Conservation (phyloP, 164 flowering plant species). For the Saururus chinensis region DNA sequence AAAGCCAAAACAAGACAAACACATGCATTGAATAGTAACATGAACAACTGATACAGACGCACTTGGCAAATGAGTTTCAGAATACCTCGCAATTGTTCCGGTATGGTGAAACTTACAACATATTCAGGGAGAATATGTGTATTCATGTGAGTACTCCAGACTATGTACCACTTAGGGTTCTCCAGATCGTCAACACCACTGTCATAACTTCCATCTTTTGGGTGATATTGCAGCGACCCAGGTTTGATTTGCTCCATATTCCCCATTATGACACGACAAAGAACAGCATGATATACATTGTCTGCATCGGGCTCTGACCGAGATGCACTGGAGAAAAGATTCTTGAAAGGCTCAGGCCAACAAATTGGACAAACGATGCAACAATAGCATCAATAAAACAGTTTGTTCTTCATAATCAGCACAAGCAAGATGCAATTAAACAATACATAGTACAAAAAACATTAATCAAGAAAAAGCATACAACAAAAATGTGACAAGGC, state of each 20-base stretch:
- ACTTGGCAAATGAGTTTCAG: too few relatives aligned
- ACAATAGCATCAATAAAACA: background rate
- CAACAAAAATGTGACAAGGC: too few relatives aligned
- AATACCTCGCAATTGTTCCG: constrained; percentile 19
- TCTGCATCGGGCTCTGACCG: constrained; percentile 25
- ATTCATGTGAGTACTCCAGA: constrained; percentile 48
- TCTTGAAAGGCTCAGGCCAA: too few relatives aligned
- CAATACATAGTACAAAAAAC: too few relatives aligned
- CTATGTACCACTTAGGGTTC: constrained; percentile 38
- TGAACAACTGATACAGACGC: too few relatives aligned
- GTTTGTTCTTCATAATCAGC: too few relatives aligned
- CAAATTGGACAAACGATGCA: background rate
- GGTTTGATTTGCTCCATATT: constrained; percentile 34
- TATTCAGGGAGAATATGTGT: constrained; percentile 46
- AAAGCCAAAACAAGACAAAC: too few relatives aligned
- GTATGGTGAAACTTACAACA: constrained; percentile 41
- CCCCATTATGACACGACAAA: constrained; percentile 55
- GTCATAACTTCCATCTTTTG: constrained; percentile 36
- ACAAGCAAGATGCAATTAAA: too few relatives aligned
- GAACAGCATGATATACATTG: constrained; percentile 35
- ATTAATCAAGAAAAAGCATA: too few relatives aligned
- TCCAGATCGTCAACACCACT: constrained; percentile 42
- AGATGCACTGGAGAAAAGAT: constrained; percentile 24
- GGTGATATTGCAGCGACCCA: constrained; percentile 35
- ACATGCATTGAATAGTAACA: too few relatives aligned